phyloP scores from a whole-genome alignment of 306 rosid species.

The Hylodesmum podocarpum region DNA sequence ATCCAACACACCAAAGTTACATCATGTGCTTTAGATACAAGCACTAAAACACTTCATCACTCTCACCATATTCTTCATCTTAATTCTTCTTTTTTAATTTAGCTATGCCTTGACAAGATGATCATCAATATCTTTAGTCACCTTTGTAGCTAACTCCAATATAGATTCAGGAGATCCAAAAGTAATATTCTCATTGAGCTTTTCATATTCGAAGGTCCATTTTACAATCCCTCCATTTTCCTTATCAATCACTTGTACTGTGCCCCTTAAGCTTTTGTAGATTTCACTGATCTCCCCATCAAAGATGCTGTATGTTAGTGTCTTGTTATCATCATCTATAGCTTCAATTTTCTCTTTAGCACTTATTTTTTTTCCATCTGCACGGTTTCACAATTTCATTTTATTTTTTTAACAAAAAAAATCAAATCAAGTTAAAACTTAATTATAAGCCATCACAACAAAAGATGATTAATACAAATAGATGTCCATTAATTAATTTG shows the following conservation, averaged over 20 bases:
- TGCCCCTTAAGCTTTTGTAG: constrained; percentile 23
- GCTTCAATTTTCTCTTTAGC: constrained; percentile 22
- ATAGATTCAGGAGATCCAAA: not conserved
- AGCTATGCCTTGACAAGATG: constrained; percentile 13
- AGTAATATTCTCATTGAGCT: not conserved
- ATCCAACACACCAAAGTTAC: not conserved
- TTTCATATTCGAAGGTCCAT: constrained; percentile 35
- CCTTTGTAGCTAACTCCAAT: not conserved
- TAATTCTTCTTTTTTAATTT: no score
- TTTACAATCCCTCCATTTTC: constrained; percentile 32
- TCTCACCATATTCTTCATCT: not conserved
- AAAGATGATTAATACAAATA: not conserved
- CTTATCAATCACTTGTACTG: constrained; percentile 6
- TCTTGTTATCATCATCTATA: constrained; percentile 29
- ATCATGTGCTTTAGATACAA: not conserved
- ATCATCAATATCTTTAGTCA: constrained; percentile 31
- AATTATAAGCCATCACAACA: not conserved
- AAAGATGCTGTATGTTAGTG: constrained; percentile 18
- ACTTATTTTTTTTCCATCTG: constrained; percentile 22
- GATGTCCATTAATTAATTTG: not conserved
- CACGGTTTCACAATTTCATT: not conserved
- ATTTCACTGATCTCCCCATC: constrained; percentile 19
- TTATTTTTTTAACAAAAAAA: not conserved
- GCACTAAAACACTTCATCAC: not conserved
- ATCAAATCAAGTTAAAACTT: not conserved